These are phyloP conservation scores for Teratosphaeria zuluensis DNA, from an alignment of 2,329 filamentous ascomycete genomes.

Conservation along the genomic window DNA sequence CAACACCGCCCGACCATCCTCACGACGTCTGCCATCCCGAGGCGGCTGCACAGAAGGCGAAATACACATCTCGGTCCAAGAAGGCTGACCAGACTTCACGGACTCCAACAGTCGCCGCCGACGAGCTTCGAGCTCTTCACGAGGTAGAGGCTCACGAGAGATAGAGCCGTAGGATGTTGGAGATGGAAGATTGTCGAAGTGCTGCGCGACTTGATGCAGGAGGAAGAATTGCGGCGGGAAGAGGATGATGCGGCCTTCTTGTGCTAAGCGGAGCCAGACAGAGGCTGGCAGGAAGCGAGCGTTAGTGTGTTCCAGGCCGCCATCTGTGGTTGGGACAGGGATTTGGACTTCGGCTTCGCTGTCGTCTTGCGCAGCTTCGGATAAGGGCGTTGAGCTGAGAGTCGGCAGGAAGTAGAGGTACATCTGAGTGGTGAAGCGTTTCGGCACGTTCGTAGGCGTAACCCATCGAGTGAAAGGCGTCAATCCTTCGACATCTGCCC, in stretches of 20 bases:
- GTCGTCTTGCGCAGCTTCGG: conserved; percentile 15
- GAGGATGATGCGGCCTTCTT: conserved; percentile 60
- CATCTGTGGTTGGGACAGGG: conserved; percentile 62
- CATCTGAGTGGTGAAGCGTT: conserved; percentile 91
- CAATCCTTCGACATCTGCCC: conserved; percentile 57
- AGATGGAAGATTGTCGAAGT: conserved; percentile 18
- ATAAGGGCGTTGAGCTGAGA: conserved; percentile 26
- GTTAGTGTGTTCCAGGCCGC: conserved; percentile 60
- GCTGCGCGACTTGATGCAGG: conserved; percentile 40
- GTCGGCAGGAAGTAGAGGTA: conserved; percentile 79
- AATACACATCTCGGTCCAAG: conserved; percentile 37
- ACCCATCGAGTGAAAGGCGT: conserved; percentile 88
- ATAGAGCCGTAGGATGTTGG: conserved; percentile 23
- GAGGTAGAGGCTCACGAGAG: conserved; percentile 13
- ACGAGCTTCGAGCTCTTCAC: conserved; percentile 38
- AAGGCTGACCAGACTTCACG: conserved; percentile 33
- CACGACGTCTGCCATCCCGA: conserved; percentile 27
- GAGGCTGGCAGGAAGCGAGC: conserved; percentile 64
- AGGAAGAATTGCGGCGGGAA: conserved; percentile 86
- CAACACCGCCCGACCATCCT: conserved; percentile 44
- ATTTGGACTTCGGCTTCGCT: conserved; percentile 44
- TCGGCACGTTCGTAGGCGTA: conserved; percentile 62
- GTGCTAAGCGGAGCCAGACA: conserved; percentile 59
- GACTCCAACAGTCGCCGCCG: conserved; percentile 47
- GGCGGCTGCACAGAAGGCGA: conserved; percentile 30